Evolutionary conservation across 2,329 filamentous ascomycete genomes (phyloP).

Genomic region (Penicillium sp.): DNA sequence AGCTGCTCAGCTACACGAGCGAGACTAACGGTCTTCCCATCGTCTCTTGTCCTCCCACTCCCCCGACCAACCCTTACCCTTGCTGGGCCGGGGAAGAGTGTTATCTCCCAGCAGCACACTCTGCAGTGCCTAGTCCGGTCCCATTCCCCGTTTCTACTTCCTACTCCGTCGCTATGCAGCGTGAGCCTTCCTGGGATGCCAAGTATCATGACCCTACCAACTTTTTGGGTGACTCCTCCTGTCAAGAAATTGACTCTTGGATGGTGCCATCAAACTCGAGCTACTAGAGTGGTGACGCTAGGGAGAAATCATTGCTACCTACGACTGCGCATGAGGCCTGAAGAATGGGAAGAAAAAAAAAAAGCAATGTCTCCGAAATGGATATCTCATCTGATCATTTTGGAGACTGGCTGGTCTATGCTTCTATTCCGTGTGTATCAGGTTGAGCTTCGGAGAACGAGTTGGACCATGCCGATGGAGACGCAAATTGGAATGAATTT

Average conservation of each 20-base stretch:
- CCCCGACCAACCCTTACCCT: conserved; percentile 10
- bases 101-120: background rate
- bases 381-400: conserved; percentile 2
- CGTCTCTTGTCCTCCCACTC: background rate
- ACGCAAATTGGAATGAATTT: conserved; percentile 7
- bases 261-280: background rate
- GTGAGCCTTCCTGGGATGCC: conserved; percentile 19
- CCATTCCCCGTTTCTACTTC: conserved; percentile 9
- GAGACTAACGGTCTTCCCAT: conserved; percentile 20
- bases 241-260: conserved; percentile 14
- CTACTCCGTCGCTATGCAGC: conserved; percentile 19
- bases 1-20: conserved; percentile 41
- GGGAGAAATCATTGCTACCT: background rate
- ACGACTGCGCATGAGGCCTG: conserved; percentile 11
- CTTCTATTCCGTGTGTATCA: background rate
- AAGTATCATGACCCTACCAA: conserved; percentile 13
- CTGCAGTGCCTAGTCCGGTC: conserved; percentile 13
- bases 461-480: conserved; percentile 15
- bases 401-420: conserved; percentile 11
- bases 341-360: background rate
- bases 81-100: conserved; percentile 15
- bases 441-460: background rate
- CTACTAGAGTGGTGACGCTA: background rate
- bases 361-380: conserved; percentile 1
- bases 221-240: background rate